Evolutionary conservation across 2,329 filamentous ascomycete genomes (phyloP).

Genomic region (Diaporthe amygdali): DNA sequence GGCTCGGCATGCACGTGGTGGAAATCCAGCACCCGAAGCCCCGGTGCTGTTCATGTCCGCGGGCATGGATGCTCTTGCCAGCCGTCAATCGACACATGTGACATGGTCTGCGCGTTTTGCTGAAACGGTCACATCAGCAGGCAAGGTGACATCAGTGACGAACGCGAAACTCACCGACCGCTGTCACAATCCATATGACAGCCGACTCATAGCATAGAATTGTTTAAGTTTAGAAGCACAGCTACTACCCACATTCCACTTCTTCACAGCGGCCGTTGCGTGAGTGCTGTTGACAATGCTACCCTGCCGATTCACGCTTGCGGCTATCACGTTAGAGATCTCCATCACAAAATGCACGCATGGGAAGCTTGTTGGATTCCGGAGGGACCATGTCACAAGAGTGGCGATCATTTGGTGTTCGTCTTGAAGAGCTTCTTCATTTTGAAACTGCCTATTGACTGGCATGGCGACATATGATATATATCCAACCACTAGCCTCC

Average conservation of each 20-base stretch:
- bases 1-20: not conserved
- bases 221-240: too few species aligned
- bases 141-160: too few species aligned
- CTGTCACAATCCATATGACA: too few species aligned
- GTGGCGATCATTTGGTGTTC: not conserved
- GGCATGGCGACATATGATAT: constrained; percentile 4
- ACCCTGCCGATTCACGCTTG: not conserved
- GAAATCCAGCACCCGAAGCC: not conserved
- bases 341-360: not conserved
- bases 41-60: not conserved
- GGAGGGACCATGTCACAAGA: not conserved
- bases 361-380: not conserved
- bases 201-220: too few species aligned
- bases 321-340: not conserved
- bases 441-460: constrained; percentile 1
- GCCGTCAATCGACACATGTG: not conserved
- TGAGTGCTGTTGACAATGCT: not conserved
- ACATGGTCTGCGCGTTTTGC: too few species aligned
- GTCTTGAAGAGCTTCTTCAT: not conserved
- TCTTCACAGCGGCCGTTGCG: not conserved
- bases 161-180: too few species aligned
- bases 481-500: not conserved
- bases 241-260: not conserved
- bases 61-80: not conserved
- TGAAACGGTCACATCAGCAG: too few species aligned